Evolutionary conservation across 2,329 filamentous ascomycete species (phyloP).

Genomic region (Fusarium veterinarium): DNA sequence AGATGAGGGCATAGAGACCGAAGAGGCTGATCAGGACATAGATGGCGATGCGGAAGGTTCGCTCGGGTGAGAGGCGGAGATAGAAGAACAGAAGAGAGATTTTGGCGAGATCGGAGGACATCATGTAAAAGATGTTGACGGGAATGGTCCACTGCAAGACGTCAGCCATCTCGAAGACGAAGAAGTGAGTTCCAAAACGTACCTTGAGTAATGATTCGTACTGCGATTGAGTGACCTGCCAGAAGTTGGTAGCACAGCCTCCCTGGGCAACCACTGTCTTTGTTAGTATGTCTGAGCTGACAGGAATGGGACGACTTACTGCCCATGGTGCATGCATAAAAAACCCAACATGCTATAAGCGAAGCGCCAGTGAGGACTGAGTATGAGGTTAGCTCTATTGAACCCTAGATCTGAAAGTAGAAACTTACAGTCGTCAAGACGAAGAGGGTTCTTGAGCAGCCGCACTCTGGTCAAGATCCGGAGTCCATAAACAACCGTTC

Average conservation of each 20-base stretch:
- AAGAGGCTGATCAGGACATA: conserved; percentile 19
- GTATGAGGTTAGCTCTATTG: neutral
- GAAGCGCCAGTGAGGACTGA: conserved; percentile 32
- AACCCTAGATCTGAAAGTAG: accelerated
- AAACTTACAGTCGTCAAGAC: conserved; percentile 23
- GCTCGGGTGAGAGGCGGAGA: conserved; percentile 35
- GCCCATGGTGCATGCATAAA: conserved; percentile 41
- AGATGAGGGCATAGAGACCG: conserved; percentile 31
- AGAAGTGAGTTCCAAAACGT: accelerated
- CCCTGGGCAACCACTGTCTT: conserved; percentile 28
- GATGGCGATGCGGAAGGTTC: conserved; percentile 29
- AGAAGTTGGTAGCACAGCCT: conserved; percentile 35
- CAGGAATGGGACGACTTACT: conserved; percentile 5
- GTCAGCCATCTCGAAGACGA: neutral
- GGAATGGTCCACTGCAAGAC: conserved; percentile 32
- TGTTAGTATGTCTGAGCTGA: neutral
- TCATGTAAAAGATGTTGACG: conserved; percentile 43
- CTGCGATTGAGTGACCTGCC: conserved; percentile 27
- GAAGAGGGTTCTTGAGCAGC: conserved; percentile 28
- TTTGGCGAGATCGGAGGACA: conserved; percentile 39
- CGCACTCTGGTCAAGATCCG: conserved; percentile 26
- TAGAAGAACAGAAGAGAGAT: conserved; percentile 41
- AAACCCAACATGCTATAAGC: conserved; percentile 36
- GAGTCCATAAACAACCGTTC: conserved; percentile 24
- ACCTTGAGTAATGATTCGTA: conserved; percentile 34